Conservation (phyloP, 2,329 filamentous ascomycete genomes). For the Xylaria polymorpha region DNA sequence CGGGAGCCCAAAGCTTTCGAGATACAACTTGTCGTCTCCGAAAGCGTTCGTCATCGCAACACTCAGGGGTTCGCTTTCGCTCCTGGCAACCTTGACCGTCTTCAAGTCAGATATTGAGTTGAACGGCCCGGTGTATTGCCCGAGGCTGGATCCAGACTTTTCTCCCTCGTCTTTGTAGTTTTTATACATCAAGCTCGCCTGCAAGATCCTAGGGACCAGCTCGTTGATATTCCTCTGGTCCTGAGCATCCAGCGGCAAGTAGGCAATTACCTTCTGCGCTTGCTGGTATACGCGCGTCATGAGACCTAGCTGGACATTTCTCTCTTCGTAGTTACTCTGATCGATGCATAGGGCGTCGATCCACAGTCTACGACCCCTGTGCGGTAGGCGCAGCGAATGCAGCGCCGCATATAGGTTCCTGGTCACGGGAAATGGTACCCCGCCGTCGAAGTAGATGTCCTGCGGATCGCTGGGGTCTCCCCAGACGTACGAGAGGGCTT, state of each 20-base stretch:
- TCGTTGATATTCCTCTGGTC: conserved; percentile 26
- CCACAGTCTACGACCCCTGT: conserved; percentile 23
- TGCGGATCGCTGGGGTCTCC: conserved; percentile 20
- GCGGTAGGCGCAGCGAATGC: conserved; percentile 25
- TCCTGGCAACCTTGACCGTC: conserved; percentile 12
- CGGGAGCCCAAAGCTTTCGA: conserved; percentile 33
- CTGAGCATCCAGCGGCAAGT: conserved; percentile 8
- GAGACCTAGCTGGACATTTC: conserved; percentile 22
- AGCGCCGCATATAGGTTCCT: conserved; percentile 26
- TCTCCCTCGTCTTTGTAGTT: not conserved
- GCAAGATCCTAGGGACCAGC: conserved; percentile 24
- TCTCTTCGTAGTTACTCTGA: conserved; percentile 28
- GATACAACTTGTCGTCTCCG: conserved; percentile 8
- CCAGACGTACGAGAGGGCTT: conserved; percentile 37
- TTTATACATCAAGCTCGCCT: not conserved
- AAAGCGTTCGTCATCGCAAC: conserved; percentile 4
- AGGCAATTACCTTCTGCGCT: conserved; percentile 28
- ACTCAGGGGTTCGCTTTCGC: conserved; percentile 9
- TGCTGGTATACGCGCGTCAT: conserved; percentile 31
- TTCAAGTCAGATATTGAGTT: conserved; percentile 17
- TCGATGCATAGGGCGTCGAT: conserved; percentile 33
- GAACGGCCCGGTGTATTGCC: conserved; percentile 5
- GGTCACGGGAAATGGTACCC: conserved; percentile 10
- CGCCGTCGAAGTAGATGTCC: conserved; percentile 24
- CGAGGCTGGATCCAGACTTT: not conserved